A percentile compares a stretch with the other conserved stretches of the same genome.
phyloP scores from a whole-genome alignment of 805 yeast genomes.

The Ogataea nitratoaversa region DNA sequence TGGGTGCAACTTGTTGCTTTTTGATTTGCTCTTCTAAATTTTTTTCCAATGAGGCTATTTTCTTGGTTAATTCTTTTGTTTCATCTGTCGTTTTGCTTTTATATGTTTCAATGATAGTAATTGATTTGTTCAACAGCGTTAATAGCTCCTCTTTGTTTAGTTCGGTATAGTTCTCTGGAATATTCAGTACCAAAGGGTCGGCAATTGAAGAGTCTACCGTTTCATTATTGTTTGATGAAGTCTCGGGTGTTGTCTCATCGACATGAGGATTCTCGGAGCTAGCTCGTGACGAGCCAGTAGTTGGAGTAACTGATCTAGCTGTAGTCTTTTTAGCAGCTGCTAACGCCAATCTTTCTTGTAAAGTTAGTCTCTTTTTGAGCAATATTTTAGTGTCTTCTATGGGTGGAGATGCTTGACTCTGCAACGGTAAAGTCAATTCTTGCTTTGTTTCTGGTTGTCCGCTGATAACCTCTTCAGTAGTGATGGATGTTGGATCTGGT shows the following conservation, averaged over 20 bases:
- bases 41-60: slow-evolving; percentile 28
- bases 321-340: slow-evolving; percentile 46
- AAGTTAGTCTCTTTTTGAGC: slow-evolving; percentile 58
- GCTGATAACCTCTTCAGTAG: not conserved
- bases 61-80: slow-evolving; percentile 12
- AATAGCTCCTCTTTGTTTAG: slow-evolving; percentile 13
- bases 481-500: not conserved
- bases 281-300: slow-evolving; percentile 1
- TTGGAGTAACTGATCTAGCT: not conserved
- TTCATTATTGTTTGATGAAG: too few relatives aligned
- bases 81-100: slow-evolving; percentile 3
- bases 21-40: slow-evolving; percentile 12
- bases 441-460: not conserved
- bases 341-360: slow-evolving; percentile 80
- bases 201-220: too few relatives aligned
- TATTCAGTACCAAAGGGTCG: slow-evolving; percentile 2
- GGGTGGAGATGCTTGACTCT: too few relatives aligned
- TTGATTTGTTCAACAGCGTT: slow-evolving; percentile 7
- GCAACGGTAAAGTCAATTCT: not conserved
- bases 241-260: not conserved
- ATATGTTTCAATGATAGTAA: slow-evolving; percentile 3
- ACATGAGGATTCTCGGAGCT: slow-evolving; percentile 2
- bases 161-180: slow-evolving; percentile 12
- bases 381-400: slow-evolving; percentile 2
- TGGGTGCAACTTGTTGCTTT: slow-evolving; percentile 5